Base-by-base conservation (phyloP, 768 basidiomycete species). In the Chlorophyllum brunneum region DNA sequence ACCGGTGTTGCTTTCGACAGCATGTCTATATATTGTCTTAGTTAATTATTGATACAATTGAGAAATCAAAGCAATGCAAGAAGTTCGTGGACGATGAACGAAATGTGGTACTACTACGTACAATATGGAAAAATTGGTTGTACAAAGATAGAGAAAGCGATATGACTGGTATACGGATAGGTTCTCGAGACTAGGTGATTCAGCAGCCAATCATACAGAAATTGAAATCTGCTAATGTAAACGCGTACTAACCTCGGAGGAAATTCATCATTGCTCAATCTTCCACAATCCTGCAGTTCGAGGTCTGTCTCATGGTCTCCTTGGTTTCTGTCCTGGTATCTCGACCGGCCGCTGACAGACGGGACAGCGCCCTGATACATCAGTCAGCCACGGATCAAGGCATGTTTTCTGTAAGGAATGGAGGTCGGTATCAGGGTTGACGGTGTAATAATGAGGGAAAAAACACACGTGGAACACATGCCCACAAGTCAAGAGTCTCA, bases 401-500 rank as follows among this genome's bases (percentile, higher is more conserved):
- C 92, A 95, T 20, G 85, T 83, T 88, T 89, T 83, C 89, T 89
- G 58, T 18, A 51, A 29, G 42, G 53, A 29, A 55, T 43, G 23
- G 10, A 22, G 18, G 11, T 36, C 18, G 33, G 31, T 48, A 13
- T 36, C n/a, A 24, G 26, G 20, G 27, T 13, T 26, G 20, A 55
- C 8, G 38, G 5, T 20, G 20, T 2, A 16, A 51, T 16, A 27
- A 11, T 4, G 43, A 43, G 24, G 51, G 10, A 26, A 44, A 18
- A 27, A 3, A 72, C 88, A 67, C 56, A 93, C 92, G 70, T 95
- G 93, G 69, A 92, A 95, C 41, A 88, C 88, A 73, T 95, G 93
- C 2, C 86, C 86, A 58, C 93, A 95, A 2, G 73, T 74, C 45
- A 94, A 67, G 33, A 91, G 65, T 61, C 92, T 73, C 58, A 95